phyloP scores from a whole-genome alignment of 192 early-diverging fungal genomes.

The Dissophora globulifera region DNA sequence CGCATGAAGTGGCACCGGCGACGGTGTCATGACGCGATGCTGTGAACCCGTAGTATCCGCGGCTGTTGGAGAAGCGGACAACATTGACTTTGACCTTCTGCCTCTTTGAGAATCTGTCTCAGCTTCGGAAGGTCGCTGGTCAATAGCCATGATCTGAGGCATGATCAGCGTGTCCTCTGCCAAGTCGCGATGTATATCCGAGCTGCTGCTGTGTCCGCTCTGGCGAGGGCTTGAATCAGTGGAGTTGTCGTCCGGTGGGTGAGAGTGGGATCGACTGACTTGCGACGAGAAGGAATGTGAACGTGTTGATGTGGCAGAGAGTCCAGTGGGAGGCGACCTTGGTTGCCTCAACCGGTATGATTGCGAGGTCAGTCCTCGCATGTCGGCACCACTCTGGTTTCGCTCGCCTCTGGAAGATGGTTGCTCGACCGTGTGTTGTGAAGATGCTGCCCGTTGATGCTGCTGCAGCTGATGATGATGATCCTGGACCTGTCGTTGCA shows the following conservation, averaged over 20 bases:
- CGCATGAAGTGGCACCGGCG: slow-evolving; percentile 45
- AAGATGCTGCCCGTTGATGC: neutral
- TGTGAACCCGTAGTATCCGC: slow-evolving; percentile 11
- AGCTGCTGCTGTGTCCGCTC: slow-evolving; percentile 13
- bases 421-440: neutral
- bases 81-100: neutral
- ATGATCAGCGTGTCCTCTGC: slow-evolving; percentile 43
- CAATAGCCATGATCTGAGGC: slow-evolving; percentile 31
- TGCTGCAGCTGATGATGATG: no score
- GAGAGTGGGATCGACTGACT: neutral
- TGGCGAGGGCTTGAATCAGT: slow-evolving; percentile 5
- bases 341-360: neutral
- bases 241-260: neutral
- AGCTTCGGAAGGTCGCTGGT: neutral
- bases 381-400: neutral
- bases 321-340: slow-evolving; percentile 4
- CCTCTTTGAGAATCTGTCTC: neutral
- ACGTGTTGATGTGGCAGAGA: slow-evolving; percentile 20
- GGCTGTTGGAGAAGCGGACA: slow-evolving; percentile 25
- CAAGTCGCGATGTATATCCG: slow-evolving; percentile 12
- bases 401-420: neutral
- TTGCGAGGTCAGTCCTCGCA: neutral
- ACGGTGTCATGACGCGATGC: slow-evolving; percentile 45
- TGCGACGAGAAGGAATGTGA: slow-evolving; percentile 19
- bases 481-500: slow-evolving; percentile 40